phyloP scores from a whole-genome alignment of 345 rosid genomes.

The Murraya koenigii region DNA sequence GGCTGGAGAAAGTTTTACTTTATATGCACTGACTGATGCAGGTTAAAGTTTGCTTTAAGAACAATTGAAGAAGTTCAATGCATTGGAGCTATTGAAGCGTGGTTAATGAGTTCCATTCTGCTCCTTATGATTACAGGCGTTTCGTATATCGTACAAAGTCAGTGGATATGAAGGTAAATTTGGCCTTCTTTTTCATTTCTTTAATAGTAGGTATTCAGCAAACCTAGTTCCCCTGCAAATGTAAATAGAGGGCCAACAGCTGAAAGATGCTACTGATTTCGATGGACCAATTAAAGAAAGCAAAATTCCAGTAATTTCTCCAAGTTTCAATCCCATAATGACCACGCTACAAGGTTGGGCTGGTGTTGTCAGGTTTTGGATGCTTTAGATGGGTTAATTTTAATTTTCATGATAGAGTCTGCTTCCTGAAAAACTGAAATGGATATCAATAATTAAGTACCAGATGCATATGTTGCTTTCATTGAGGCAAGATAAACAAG shows the following conservation, averaged over 20 bases:
- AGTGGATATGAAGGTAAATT: slow-evolving; percentile 58
- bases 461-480: not conserved
- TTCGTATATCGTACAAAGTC: slow-evolving; percentile 55
- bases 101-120: slow-evolving; percentile 8
- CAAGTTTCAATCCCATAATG: not conserved
- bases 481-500: not conserved
- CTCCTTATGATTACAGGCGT: slow-evolving; percentile 47
- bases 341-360: slow-evolving; percentile 1
- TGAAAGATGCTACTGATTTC: slow-evolving; percentile 3
- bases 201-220: not conserved
- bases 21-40: slow-evolving; percentile 67
- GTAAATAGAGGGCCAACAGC: slow-evolving; percentile 1
- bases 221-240: not conserved
- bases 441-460: not conserved
- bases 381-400: not conserved
- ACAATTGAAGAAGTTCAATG: slow-evolving; percentile 15
- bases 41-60: slow-evolving; percentile 35
- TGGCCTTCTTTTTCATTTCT: slow-evolving; percentile 2
- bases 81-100: slow-evolving; percentile 16
- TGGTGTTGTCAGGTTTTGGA: not conserved
- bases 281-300: not conserved
- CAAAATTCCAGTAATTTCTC: not conserved
- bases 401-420: not conserved
- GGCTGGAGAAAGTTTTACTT: slow-evolving; percentile 30
- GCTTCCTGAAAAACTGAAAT: not conserved